Evolutionary conservation across 78 protist genomes (phyloP).

Genomic region (Dictyostelium capitatum): DNA sequence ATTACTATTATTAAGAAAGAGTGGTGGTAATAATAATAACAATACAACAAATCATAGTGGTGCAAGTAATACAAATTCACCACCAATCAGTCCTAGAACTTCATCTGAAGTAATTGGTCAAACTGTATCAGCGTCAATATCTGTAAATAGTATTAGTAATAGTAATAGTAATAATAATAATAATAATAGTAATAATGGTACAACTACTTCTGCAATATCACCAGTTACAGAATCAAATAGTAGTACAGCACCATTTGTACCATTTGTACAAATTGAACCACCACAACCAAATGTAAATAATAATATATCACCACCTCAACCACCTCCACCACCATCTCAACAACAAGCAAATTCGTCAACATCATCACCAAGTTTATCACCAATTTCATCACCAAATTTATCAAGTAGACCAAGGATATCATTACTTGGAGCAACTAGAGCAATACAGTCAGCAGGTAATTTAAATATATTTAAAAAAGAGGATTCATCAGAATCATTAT

Average conservation of each 20-base stretch:
- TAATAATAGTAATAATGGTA: neutral
- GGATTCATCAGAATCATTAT: slow-evolving; percentile 1
- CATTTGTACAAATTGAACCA: neutral
- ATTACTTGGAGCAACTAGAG: slow-evolving; percentile 7
- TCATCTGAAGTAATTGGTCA: neutral
- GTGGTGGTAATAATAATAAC: neutral
- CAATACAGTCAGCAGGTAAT: neutral
- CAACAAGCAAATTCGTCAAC: neutral
- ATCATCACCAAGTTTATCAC: slow-evolving; percentile 8
- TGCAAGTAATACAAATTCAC: neutral
- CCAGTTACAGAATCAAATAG: neutral
- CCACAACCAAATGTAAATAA: slow-evolving; percentile 20
- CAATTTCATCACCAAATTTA: slow-evolving; percentile 9
- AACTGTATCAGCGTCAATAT: too few relatives aligned
- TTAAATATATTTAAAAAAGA: slow-evolving; percentile 24
- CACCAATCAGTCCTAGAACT: neutral
- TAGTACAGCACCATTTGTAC: neutral
- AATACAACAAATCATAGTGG: too few relatives aligned
- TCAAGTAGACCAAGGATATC: slow-evolving; percentile 15
- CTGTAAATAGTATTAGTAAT: neutral
- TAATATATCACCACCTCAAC: neutral
- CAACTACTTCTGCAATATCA: neutral
- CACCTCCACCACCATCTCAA: neutral
- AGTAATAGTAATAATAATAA: neutral
- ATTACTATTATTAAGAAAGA: slow-evolving; percentile 5